Percentiles rank a stretch among this genome's conserved stretches.
Conservation (phyloP, 2,329 filamentous ascomycete genomes). For the Diaporthe sp. region DNA sequence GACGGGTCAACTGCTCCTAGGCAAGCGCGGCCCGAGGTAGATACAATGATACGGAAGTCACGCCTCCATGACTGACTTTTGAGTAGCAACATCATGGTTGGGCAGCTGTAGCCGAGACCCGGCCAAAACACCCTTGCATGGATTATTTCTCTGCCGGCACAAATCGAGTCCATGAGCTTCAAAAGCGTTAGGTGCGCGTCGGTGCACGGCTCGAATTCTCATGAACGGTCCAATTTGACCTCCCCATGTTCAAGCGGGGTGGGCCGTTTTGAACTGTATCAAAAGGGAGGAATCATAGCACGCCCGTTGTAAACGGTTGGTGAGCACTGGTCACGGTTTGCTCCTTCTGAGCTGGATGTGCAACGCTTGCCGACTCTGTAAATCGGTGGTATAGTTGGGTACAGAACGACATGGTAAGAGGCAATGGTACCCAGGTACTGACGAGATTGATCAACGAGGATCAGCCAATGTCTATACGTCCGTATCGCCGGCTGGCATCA, state of each 20-base stretch:
- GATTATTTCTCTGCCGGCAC: too few species aligned
- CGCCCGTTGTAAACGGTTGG: not conserved
- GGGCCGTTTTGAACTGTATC: too few species aligned
- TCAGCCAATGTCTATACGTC: not conserved
- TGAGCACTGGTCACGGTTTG: not conserved
- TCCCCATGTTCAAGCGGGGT: not conserved
- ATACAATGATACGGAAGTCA: not conserved
- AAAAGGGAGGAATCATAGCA: too few species aligned
- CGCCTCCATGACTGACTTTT: not conserved
- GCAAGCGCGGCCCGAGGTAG: not conserved
- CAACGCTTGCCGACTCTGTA: not conserved
- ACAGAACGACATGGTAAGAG: not conserved
- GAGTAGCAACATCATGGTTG: not conserved
- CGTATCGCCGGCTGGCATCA: not conserved
- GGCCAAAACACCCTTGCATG: too few species aligned
- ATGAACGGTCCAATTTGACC: not conserved
- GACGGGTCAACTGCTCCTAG: not conserved
- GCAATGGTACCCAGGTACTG: too few species aligned
- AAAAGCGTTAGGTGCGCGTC: not conserved
- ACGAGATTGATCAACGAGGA: not conserved
- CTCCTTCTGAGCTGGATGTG: not conserved
- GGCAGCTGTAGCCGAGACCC: not conserved
- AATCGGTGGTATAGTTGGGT: not conserved
- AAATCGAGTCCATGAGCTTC: not conserved
- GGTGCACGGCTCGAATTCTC: not conserved